Conservation (phyloP, 768 basidiomycete species). For the Butyriboletus loyo region DNA sequence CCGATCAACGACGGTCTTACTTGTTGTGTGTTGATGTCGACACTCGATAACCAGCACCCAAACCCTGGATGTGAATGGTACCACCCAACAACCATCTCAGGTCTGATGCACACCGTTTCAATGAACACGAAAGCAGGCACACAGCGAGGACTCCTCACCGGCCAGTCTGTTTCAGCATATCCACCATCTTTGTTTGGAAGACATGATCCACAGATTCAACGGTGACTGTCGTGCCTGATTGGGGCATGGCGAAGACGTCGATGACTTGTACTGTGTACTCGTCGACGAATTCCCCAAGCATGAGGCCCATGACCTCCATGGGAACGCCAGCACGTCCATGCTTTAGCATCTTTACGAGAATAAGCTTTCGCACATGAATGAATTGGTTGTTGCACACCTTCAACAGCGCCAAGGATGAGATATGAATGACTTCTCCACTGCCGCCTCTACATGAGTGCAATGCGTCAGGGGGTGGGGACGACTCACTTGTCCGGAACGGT, state of each 20-base stretch:
- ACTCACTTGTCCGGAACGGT: constrained; percentile 75
- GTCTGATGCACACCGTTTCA: constrained; percentile 41
- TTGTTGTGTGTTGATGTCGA: constrained; percentile 99
- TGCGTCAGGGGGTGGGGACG: background rate
- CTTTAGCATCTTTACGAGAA: constrained; percentile 84
- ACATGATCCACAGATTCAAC: constrained; percentile 99
- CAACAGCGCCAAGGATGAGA: constrained; percentile 92
- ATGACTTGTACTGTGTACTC: constrained; percentile 94
- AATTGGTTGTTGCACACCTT: constrained; percentile 57
- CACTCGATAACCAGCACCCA: constrained; percentile 98
- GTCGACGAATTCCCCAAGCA: constrained; percentile 98
- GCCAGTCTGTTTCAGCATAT: constrained; percentile 99
- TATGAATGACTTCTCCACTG: constrained; percentile 94
- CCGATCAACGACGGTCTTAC: constrained; percentile 35
- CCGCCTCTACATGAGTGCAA: constrained; percentile 1
- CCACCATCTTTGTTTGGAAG: constrained; percentile 97
- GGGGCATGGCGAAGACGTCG: constrained; percentile 99
- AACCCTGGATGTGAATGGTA: constrained; percentile 99
- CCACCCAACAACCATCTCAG: constrained; percentile 99
- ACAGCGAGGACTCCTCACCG: constrained; percentile 50
- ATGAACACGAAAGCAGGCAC: background rate
- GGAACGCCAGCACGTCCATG: constrained; percentile 98
- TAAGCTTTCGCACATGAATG: background rate
- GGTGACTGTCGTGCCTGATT: constrained; percentile 94
- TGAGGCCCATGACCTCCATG: constrained; percentile 99